Evolutionary conservation across 768 basidiomycete genomes (phyloP).

Genomic region (Lentinula boryana): DNA sequence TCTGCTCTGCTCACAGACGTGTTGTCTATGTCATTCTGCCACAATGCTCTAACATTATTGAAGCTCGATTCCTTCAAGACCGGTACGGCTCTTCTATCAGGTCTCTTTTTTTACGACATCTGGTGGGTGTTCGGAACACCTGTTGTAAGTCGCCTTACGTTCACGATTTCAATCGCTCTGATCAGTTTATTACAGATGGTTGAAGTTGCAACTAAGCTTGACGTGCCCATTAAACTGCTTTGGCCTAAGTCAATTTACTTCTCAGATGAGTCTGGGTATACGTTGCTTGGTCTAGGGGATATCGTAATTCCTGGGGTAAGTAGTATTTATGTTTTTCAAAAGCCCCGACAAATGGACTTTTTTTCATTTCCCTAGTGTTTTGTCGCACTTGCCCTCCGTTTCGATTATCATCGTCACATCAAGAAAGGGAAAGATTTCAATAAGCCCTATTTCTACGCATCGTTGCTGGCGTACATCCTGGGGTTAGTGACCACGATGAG

Average conservation of each 20-base stretch:
- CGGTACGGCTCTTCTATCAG: constrained; percentile 73
- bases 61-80: constrained; percentile 89
- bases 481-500: constrained; percentile 74
- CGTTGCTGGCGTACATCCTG: constrained; percentile 62
- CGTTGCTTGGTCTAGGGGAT: constrained; percentile 92
- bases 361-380: constrained; percentile 31
- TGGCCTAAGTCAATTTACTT: constrained; percentile 68
- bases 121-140: constrained; percentile 92
- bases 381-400: constrained; percentile 80
- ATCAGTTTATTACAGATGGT: constrained; percentile 62
- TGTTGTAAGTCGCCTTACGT: constrained; percentile 49
- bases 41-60: constrained; percentile 73
- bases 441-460: constrained; percentile 74
- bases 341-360: not conserved
- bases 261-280: constrained; percentile 52
- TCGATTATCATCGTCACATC: constrained; percentile 54
- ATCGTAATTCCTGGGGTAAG: constrained; percentile 48
- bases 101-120: constrained; percentile 89
- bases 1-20: constrained; percentile 76
- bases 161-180: not conserved
- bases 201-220: constrained; percentile 82
- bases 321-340: not conserved
- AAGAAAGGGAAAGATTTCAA: constrained; percentile 25
- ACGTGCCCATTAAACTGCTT: constrained; percentile 90
- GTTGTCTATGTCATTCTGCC: constrained; percentile 69